Percentiles rank a stretch among this genome's conserved stretches.
Evolutionary conservation across 352 stramenopile species (phyloP).

Genomic region (Phytophthora vignae): DNA sequence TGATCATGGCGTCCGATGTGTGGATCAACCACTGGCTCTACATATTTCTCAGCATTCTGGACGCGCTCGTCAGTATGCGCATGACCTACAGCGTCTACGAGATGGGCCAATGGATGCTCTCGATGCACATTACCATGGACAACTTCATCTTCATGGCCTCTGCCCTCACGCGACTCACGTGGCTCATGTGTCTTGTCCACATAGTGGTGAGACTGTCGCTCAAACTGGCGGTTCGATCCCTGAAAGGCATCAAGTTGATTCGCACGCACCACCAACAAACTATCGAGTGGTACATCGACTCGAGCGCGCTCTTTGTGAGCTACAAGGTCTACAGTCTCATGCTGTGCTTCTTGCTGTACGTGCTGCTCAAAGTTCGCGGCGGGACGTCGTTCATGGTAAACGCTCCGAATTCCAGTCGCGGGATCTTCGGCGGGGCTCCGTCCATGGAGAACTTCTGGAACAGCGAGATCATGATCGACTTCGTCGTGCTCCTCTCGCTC

Average conservation of each 20-base stretch:
- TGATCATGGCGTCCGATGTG: constrained; percentile 63
- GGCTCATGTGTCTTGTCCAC: constrained; percentile 67
- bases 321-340: constrained; percentile 73
- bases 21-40: constrained; percentile 84
- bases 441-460: constrained; percentile 54
- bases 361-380: constrained; percentile 46
- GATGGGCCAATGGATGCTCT: constrained; percentile 70
- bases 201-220: constrained; percentile 36
- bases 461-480: constrained; percentile 66
- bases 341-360: constrained; percentile 51
- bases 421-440: constrained; percentile 49
- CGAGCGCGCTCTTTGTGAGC: constrained; percentile 52
- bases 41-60: constrained; percentile 62
- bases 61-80: constrained; percentile 51
- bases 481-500: constrained; percentile 46
- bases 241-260: constrained; percentile 51
- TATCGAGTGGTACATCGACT: constrained; percentile 65
- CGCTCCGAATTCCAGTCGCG: constrained; percentile 31
- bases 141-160: constrained; percentile 69
- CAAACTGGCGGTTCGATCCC: constrained; percentile 38
- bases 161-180: constrained; percentile 59
- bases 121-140: constrained; percentile 49
- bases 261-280: constrained; percentile 29
- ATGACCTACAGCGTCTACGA: constrained; percentile 56
- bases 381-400: constrained; percentile 57